Percentiles rank a stretch among this genome's conserved stretches.
These are phyloP conservation scores for Tilletiopsis washingtonensis DNA, from an alignment of 1,284 basidiomycete species.

Conservation along the genomic window DNA sequence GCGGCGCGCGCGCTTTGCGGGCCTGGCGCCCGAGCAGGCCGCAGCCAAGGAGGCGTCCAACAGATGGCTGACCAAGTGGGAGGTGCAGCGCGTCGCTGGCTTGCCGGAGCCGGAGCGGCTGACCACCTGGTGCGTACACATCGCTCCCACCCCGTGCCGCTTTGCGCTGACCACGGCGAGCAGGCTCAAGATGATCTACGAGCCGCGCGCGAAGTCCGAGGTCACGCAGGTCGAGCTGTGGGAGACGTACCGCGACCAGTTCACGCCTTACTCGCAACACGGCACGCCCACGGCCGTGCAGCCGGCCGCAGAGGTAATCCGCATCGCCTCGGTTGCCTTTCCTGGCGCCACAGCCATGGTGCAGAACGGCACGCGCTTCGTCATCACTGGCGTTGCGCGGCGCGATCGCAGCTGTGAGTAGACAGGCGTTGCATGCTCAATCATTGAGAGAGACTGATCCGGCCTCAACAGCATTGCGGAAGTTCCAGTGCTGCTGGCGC, in stretches of 20 bases:
- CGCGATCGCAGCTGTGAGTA: slow-evolving; percentile 14
- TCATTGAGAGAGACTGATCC: background rate
- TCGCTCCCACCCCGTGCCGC: too few relatives aligned
- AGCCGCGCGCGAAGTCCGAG: slow-evolving; percentile 61
- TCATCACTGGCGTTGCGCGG: slow-evolving; percentile 64
- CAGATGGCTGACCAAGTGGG: slow-evolving; percentile 18
- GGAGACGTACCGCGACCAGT: slow-evolving; percentile 69
- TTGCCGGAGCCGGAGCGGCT: slow-evolving; percentile 32
- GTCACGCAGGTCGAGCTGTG: slow-evolving; percentile 83
- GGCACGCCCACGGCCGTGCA: slow-evolving; percentile 57
- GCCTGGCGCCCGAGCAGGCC: slow-evolving; percentile 12
- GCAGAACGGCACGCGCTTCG: slow-evolving; percentile 62
- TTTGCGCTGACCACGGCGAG: too few relatives aligned
- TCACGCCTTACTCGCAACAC: slow-evolving; percentile 49
- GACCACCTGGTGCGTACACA: slow-evolving; percentile 65
- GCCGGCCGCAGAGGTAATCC: slow-evolving; percentile 76
- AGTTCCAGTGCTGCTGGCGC: slow-evolving; percentile 28
- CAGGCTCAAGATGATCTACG: slow-evolving; percentile 68
- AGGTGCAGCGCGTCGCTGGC: slow-evolving; percentile 15
- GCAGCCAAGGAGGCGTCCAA: too few relatives aligned
- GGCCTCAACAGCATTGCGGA: background rate
- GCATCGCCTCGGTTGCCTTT: slow-evolving; percentile 69
- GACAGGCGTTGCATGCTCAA: background rate
- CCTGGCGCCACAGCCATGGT: slow-evolving; percentile 75
- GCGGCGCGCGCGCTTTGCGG: slow-evolving; percentile 1